Base-by-base conservation (phyloP, 371 early-diverging fungal species). In the Sporodiniella umbellata region DNA sequence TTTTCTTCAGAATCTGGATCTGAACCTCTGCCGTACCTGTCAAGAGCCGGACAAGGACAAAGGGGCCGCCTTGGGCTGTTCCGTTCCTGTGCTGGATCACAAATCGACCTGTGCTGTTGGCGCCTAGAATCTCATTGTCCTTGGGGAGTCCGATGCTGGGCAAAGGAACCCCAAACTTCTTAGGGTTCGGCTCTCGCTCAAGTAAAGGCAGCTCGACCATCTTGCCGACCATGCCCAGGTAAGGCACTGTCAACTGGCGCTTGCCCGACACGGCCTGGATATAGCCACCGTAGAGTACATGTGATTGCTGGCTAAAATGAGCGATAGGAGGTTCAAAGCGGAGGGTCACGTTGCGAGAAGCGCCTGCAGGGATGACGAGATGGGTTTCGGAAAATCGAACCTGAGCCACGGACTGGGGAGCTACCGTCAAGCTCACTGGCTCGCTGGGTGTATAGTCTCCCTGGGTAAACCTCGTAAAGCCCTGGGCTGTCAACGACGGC, bases 401-500 rank as follows among this genome's bases (percentile, higher is more conserved):
- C 10, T 5, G 35, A 35, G 14, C 0, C n/a, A 62, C 67, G 28
- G 58, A 15, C 1, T 35, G 60, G 66, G 28, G 58, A 56, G 18
- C 14, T 17, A 46, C 50, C 24, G 5, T n/a, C 23, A 56, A 46
- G 8, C 48, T 53, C 22, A 61, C 26, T n/a, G 66, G 62, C 8
- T 61, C 58, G 2, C 28, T 6, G 10, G 63, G 59, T 8, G 53
- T 42, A 5, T 23, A 39, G 0, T 42, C 22, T 3, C 15, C 4
- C 35, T 35, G 11, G 35, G 7, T 35, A 35, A 48, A 43, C 4
- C 10, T 10, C 30, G 4, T 28, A 17, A 33, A 74, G 12, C 72
- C 57, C 22, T 57, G 62, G 10, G 54, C 66, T 11, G 74, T 68
- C 43, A 67, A 30, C 3, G 76, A 70, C 31, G 71, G 69, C 8